Evolutionary conservation across 2,329 filamentous ascomycete species (phyloP).

Genomic region (Fusarium mundagurra): DNA sequence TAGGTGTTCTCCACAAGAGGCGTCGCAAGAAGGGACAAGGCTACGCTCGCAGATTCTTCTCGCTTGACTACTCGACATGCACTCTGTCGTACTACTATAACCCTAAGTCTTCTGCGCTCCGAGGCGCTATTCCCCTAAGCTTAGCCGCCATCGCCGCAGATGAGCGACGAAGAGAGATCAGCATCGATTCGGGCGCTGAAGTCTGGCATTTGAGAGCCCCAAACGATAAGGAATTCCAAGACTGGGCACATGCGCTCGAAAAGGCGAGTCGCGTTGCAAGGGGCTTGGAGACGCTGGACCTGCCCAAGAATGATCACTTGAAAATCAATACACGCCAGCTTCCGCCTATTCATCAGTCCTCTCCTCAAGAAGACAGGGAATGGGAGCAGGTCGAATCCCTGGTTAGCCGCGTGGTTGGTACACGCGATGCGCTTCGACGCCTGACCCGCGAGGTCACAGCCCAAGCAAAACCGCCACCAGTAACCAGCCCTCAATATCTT

Average conservation of each 20-base stretch:
- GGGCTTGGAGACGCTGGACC: slow-evolving; percentile 55
- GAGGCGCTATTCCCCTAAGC: slow-evolving; percentile 91
- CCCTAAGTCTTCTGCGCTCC: slow-evolving; percentile 88
- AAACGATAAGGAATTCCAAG: slow-evolving; percentile 84
- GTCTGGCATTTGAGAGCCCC: slow-evolving; percentile 92
- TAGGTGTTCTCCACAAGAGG: slow-evolving; percentile 87
- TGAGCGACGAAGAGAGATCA: slow-evolving; percentile 88
- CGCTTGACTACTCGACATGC: slow-evolving; percentile 91
- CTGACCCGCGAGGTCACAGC: slow-evolving; percentile 86
- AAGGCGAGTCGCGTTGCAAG: slow-evolving; percentile 76
- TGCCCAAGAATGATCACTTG: slow-evolving; percentile 41
- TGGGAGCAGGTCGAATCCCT: slow-evolving; percentile 89
- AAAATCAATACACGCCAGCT: slow-evolving; percentile 43
- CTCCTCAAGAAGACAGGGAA: slow-evolving; percentile 75
- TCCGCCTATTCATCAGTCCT: slow-evolving; percentile 46
- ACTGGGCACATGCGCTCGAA: slow-evolving; percentile 88
- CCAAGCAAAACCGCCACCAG: slow-evolving; percentile 45
- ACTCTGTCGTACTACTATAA: slow-evolving; percentile 98
- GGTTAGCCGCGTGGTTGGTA: slow-evolving; percentile 86
- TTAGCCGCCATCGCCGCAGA: slow-evolving; percentile 91
- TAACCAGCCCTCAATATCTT: slow-evolving; percentile 47
- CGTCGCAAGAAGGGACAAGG: slow-evolving; percentile 93
- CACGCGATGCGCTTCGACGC: slow-evolving; percentile 86
- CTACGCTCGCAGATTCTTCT: slow-evolving; percentile 93
- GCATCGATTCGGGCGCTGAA: slow-evolving; percentile 95